Conservation (phyloP, 192 early-diverging fungal species). For the Rhizophagus prolifer region DNA sequence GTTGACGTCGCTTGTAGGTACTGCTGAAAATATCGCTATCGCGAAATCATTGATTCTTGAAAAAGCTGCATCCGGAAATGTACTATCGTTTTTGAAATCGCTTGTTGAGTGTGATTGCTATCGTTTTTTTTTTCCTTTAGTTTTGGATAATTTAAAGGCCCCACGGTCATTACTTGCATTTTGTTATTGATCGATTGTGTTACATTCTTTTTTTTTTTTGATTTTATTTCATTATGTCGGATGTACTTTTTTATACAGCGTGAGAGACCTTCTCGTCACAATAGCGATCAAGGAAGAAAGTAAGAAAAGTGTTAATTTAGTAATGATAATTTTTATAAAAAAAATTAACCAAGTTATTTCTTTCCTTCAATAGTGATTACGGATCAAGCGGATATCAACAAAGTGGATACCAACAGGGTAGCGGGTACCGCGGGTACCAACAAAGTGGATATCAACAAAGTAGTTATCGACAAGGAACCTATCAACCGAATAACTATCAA, state of each 20-base stretch:
- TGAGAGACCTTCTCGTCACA: conserved; percentile 23
- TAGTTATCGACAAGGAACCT: conserved; percentile 11
- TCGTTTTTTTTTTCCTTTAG: conserved; percentile 15
- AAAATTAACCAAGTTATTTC: neutral
- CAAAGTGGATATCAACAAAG: conserved; percentile 21
- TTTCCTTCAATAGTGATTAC: neutral
- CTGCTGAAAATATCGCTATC: conserved; percentile 30
- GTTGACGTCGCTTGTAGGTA: conserved; percentile 27
- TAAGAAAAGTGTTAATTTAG: neutral
- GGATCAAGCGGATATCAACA: conserved; percentile 26
- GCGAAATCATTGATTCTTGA: conserved; percentile 34
- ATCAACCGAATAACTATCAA: conserved; percentile 13
- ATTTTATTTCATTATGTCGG: neutral
- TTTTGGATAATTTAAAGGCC: conserved; percentile 16
- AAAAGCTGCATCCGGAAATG: conserved; percentile 35
- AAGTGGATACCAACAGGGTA: conserved; percentile 10
- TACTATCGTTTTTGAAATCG: conserved; percentile 28
- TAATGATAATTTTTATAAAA: too few relatives aligned
- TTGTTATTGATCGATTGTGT: conserved; percentile 14
- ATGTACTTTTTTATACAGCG: conserved; percentile 11
- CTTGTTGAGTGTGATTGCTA: conserved; percentile 32
- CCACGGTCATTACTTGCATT: neutral
- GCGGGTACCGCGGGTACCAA: neutral
- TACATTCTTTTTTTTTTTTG: conserved; percentile 12
- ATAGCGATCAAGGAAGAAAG: conserved; percentile 23